Evolutionary conservation across 805 yeast genomes (phyloP), one percentile per base, ranked within the genome.

Genomic region (Saccharomycopsis fermentans): DNA sequence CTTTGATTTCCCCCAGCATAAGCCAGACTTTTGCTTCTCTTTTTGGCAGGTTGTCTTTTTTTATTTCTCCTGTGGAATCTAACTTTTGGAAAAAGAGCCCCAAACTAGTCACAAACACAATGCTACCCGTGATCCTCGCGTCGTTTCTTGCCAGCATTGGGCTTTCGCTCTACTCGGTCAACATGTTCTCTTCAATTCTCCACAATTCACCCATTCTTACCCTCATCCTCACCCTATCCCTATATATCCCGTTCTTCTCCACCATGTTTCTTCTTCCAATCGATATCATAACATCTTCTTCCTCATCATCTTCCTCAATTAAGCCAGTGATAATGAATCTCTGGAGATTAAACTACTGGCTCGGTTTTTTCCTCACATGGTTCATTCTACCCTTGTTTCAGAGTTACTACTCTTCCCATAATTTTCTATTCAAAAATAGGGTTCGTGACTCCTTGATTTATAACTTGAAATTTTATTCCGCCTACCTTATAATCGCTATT

Each of bases 261-360:
- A 85, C 86, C 54, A 81, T 87, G 1, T 82, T 84, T 54, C 73
- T 89, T 6, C 75, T 88, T 21, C 96, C 96, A 0, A 76, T 86
- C 34, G 96, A 89, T 69, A 77, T 87, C 52, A 78, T 86, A 12
- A 24, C 51, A 6, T 40, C 58, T 5, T 19, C 51, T 3, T 40
- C 58, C 8, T 19, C 52, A 12, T 6, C 14, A 24, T 11, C 27
- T 8, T 14, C 6, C 26, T 6, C 39, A 9, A 29, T 80, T n/a
- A 73, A 73, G 56, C 58, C 66, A 1, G 74, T 75, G 9, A 75
- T 86, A 4, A 71, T 82, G n/a, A 66, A 74, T 4, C 66, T 86
- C 43, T 89, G 96, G 96, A 78, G 86, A 64, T 65, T 81, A 53
- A 82, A 85, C 56, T 89, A 89, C 69, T 89, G 96, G 96, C 71